Evolutionary conservation across 1,284 basidiomycete genomes (phyloP).

Genomic region (Fomitopsis pinicola): DNA sequence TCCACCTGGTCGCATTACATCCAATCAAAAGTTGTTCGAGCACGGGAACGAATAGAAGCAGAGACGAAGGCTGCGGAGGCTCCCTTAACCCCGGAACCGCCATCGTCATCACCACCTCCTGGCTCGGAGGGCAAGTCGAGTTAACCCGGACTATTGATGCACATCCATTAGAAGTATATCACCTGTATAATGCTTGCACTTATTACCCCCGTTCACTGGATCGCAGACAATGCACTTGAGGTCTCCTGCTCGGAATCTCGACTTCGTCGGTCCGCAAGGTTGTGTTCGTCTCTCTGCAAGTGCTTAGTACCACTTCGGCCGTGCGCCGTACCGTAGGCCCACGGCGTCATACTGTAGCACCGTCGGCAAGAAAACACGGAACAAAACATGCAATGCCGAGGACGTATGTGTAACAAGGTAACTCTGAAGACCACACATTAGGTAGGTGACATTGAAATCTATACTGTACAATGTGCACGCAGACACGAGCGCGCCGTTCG

Average conservation of each 20-base stretch:
- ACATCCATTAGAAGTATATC: background rate
- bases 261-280: no score
- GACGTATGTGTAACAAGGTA: no score
- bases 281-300: no score
- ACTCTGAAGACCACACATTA: no score
- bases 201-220: slow-evolving; percentile 6
- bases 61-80: slow-evolving; percentile 48
- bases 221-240: background rate
- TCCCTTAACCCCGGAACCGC: slow-evolving; percentile 13
- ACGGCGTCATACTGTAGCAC: no score
- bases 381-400: no score
- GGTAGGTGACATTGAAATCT: no score
- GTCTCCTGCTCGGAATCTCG: no score
- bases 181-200: slow-evolving; percentile 4
- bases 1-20: slow-evolving; percentile 85
- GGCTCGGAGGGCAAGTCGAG: slow-evolving; percentile 1
- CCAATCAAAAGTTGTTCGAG: slow-evolving; percentile 94
- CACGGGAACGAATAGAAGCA: slow-evolving; percentile 91
- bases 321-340: no score
- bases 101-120: slow-evolving; percentile 12
- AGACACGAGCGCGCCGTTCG: background rate
- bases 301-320: no score
- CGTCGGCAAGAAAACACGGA: no score
- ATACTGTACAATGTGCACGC: background rate
- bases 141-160: background rate